These are phyloP conservation scores for Acer yangbiense DNA, from an alignment of 345 rosid genomes.

Conservation along the genomic window DNA sequence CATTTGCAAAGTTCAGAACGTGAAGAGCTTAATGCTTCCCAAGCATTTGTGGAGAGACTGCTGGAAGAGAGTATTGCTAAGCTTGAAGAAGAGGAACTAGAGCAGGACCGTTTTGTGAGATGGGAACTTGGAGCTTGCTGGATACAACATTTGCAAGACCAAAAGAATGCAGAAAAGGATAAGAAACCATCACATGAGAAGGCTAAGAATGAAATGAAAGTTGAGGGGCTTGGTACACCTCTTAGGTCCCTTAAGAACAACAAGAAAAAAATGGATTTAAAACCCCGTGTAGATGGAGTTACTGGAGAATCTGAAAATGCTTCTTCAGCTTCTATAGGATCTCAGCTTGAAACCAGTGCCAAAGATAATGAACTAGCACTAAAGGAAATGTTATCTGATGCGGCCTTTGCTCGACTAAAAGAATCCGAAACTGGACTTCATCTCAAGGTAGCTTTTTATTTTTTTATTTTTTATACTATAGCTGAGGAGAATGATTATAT, in stretches of 20 bases:
- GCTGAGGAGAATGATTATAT: constrained; percentile 15
- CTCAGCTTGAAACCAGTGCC: constrained; percentile 50
- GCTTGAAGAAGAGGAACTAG: constrained; percentile 70
- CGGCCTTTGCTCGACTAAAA: constrained; percentile 74
- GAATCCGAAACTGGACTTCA: constrained; percentile 97
- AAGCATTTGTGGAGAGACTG: constrained; percentile 64
- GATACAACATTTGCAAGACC: constrained; percentile 97
- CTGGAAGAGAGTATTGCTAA: constrained; percentile 77
- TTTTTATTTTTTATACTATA: constrained; percentile 7
- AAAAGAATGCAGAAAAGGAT: constrained; percentile 79
- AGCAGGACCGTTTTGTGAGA: constrained; percentile 63
- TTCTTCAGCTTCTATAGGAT: constrained; percentile 43
- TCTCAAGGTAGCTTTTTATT: constrained; percentile 53
- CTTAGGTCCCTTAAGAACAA: constrained; percentile 79
- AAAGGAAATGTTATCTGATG: constrained; percentile 64
- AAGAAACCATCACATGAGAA: constrained; percentile 69
- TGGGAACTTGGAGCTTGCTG: constrained; percentile 99
- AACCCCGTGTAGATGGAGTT: constrained; percentile 39
- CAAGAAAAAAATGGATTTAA: constrained; percentile 67
- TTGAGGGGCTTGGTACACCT: constrained; percentile 95
- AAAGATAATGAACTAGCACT: constrained; percentile 61
- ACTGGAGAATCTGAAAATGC: constrained; percentile 43
- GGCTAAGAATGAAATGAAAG: constrained; percentile 81
- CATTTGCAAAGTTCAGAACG: constrained; percentile 46
- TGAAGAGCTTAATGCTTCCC: constrained; percentile 65